Evolutionary conservation across 139 green algal species (phyloP).

Genomic region (Deuterostichococcus epilithicus): DNA sequence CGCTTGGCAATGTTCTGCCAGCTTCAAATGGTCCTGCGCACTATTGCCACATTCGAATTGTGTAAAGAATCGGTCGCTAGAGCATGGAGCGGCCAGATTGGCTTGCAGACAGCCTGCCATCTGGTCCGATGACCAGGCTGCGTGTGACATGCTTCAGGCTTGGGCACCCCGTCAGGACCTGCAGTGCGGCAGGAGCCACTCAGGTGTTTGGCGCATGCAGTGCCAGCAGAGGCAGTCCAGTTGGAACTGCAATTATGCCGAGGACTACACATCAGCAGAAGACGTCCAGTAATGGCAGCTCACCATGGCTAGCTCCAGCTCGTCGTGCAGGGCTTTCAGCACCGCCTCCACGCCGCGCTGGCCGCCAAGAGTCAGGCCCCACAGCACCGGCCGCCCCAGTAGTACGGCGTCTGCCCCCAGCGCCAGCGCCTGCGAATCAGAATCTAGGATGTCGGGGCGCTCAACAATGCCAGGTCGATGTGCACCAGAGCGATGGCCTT

Average conservation of each 20-base stretch:
- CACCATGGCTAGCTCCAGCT: constrained; percentile 46
- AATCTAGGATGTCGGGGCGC: neutral
- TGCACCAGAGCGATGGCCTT: no score
- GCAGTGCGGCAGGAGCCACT: no score
- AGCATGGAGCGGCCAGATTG: neutral
- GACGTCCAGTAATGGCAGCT: no score
- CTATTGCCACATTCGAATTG: no score
- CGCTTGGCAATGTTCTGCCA: no score
- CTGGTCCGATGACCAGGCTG: constrained; percentile 9
- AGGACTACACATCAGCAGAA: no score
- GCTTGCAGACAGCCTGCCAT: neutral
- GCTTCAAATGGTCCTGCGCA: no score
- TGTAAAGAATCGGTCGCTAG: neutral
- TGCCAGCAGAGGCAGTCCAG: no score
- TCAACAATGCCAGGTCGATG: neutral
- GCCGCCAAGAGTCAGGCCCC: constrained; percentile 77
- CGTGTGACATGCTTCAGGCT: constrained; percentile 3
- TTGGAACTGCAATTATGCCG: no score
- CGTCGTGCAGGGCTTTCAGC: constrained; percentile 44
- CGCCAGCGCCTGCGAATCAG: constrained; percentile 59
- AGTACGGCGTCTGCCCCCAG: constrained; percentile 84
- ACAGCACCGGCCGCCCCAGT: constrained; percentile 88
- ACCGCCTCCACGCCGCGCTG: constrained; percentile 56
- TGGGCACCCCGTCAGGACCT: constrained; percentile 12
- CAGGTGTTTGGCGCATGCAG: no score